Base-by-base conservation (phyloP, 164 flowering plant species). In the Litsea cubeba region DNA sequence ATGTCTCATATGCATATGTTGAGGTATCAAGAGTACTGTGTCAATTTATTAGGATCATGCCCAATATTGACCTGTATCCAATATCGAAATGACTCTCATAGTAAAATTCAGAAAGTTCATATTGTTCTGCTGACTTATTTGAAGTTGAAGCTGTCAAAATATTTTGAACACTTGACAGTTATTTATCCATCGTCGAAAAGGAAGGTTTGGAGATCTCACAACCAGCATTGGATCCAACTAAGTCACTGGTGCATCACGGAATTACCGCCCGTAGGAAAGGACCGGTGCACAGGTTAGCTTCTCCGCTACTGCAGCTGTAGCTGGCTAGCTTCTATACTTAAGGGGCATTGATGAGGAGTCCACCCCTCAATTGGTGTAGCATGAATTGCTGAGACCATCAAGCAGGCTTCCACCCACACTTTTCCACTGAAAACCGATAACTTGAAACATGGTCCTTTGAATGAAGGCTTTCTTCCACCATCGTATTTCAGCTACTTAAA, bases 181-280 rank as follows among this genome's bases (percentile, higher is more conserved):
- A 93, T 81, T 11, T 95, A 51, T 78, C 88, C 49, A 89, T 93
- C 65, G 78, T 95, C 60, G 79, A 86, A 81, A 85, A 86, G 2
- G 98, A 93, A 83, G 96, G 97, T 3, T 88, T 95, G 65, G 94
- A 95, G 78, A 93, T 95, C 82, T 95, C 99, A 67, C 99, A 95
- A 79, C 99, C 99, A 30, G 99, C 92, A 57, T 87, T 95, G 65
- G 99, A 92, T 78, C 83, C 89, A 73, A 72, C 65, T 22, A 91
- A 88, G 74, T 95, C 98, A 20, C 87, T 75, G 73, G 87, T 92
- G 74, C 95, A 93, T 85, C 98, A 91, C 81, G 91, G 78, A 70
- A 88, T 95, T 70, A 95, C 99, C 65, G 86, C 83, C 68, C 94
- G 97, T 58, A 70, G 65, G 62, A 82, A 77, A 84, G 81, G 60